Percentiles rank a stretch among this genome's conserved stretches.
Evolutionary conservation across 768 basidiomycete species (phyloP).

Genomic region (Fomitopsis serialis): DNA sequence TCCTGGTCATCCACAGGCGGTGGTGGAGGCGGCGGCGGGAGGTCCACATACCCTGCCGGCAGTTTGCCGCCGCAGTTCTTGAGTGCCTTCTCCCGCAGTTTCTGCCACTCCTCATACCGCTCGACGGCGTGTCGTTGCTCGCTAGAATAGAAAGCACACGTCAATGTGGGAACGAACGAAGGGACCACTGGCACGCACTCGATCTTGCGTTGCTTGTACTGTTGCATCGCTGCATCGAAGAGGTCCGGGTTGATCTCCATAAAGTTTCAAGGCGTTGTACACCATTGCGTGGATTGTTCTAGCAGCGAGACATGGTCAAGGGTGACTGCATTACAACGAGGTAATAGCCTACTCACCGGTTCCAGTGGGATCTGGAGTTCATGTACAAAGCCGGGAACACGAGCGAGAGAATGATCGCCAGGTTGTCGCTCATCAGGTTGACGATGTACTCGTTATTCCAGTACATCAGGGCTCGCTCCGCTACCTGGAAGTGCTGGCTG

Average conservation of each 20-base stretch:
- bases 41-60: conserved; percentile 65
- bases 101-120: conserved; percentile 89
- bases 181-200: conserved; percentile 41
- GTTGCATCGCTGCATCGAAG: conserved; percentile 90
- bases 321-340: not conserved
- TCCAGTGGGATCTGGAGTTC: conserved; percentile 98
- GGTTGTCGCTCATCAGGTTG: conserved; percentile 97
- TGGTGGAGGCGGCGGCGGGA: conserved; percentile 69
- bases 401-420: conserved; percentile 83
- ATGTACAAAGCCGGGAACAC: conserved; percentile 95
- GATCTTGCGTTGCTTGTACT: conserved; percentile 84
- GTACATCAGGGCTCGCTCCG: conserved; percentile 92
- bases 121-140: conserved; percentile 82
- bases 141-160: conserved; percentile 33
- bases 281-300: conserved; percentile 99
- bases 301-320: conserved; percentile 8
- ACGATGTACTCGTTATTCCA: conserved; percentile 99
- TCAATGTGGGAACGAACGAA: not conserved
- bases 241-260: conserved; percentile 99
- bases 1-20: conserved; percentile 80
- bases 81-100: conserved; percentile 71
- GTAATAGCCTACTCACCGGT: conserved; percentile 51
- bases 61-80: conserved; percentile 66
- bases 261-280: conserved; percentile 95
- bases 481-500: conserved; percentile 99